Base-by-base conservation (phyloP, 495 filamentous ascomycete genomes). In the Amphirosellinia nigrospora region DNA sequence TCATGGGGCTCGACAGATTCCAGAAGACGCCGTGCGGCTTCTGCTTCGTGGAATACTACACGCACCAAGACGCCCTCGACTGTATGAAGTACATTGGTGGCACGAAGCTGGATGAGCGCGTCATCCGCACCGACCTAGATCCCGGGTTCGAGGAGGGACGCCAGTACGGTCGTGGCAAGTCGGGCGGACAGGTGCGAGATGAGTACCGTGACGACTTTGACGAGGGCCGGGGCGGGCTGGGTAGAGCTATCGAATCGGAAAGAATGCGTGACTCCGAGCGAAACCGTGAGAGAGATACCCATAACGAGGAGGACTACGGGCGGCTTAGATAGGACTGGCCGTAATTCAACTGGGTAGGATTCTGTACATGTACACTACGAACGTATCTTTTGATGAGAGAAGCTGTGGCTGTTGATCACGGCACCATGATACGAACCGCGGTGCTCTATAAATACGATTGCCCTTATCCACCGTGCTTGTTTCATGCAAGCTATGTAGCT, bases 11-110 rank as follows among this genome's bases (percentile, higher is more conserved):
- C 28, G 96, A 99, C 77, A 90, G 96, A 21, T 96, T 94, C 84
- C 92, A 91, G 82, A 99, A 99, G 82, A 99, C 96, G 19, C 96
- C 96, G 5, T 99, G 96, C 81, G 96, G 96, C 13, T 99, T 99
- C 83, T 99, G 96, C 83, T 99, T 99, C 76, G 96, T 99, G 74
- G 96, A 99, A 80, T 99, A 99, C 81, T 99, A 98, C 82, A 98
- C 89, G 16, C 94, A 98, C 75, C 91, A 95, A 73, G 96, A 98
- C 80, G 96, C 96, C 7, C 83, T 98, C 39, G 96, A 98, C 75
- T 97, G 94, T 78, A 90, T 99, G 91, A 98, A 98, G 80, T 99
- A 98, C 75, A 90, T 98, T 73, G 96, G 96, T 41, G 96, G 96
- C 43, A 99, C 96, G n/a, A 99, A 99, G 83, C 85, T 99, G 39